A percentile compares a stretch with the other conserved stretches of the same genome.
Conservation (phyloP, 441 rosid genomes). For the Melastoma candidum region DNA sequence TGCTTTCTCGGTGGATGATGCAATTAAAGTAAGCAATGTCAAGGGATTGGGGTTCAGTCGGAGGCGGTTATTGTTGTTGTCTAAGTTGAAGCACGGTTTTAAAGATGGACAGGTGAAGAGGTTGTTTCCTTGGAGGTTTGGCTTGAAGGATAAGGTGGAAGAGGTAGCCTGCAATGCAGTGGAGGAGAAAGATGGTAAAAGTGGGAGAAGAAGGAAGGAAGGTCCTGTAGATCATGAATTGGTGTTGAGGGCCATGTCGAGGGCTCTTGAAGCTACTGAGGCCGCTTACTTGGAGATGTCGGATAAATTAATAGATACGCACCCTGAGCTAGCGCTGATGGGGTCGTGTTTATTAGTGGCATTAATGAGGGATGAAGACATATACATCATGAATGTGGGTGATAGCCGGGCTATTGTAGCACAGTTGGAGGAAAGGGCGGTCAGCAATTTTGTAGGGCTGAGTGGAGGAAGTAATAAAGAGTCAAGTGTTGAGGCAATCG, state of each 20-base stretch:
- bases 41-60: conserved; percentile 47
- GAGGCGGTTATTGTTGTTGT: conserved; percentile 64
- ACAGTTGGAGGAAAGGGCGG: conserved; percentile 44
- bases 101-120: conserved; percentile 40
- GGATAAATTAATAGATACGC: conserved; percentile 74
- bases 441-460: conserved; percentile 24
- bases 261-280: conserved; percentile 74
- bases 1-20: conserved; percentile 87
- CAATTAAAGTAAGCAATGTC: conserved; percentile 53
- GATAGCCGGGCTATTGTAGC: conserved; percentile 98
- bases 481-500: conserved; percentile 33
- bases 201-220: conserved; percentile 50
- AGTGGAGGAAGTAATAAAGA: conserved; percentile 20
- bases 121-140: conserved; percentile 71
- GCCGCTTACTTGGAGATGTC: conserved; percentile 85
- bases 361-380: conserved; percentile 90
- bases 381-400: conserved; percentile 94
- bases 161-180: conserved; percentile 22
- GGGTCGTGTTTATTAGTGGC: conserved; percentile 92
- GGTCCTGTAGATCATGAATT: conserved; percentile 71
- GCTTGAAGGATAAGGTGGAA: conserved; percentile 48
- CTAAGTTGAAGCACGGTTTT: conserved; percentile 75
- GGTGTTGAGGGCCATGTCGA: conserved; percentile 76
- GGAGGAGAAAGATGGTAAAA: conserved; percentile 44
- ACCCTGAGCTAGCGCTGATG: conserved; percentile 96